A percentile compares a stretch with the other conserved stretches of the same genome.
phyloP scores from a whole-genome alignment of 2,329 filamentous ascomycete species.

The Monilinia fructicola region DNA sequence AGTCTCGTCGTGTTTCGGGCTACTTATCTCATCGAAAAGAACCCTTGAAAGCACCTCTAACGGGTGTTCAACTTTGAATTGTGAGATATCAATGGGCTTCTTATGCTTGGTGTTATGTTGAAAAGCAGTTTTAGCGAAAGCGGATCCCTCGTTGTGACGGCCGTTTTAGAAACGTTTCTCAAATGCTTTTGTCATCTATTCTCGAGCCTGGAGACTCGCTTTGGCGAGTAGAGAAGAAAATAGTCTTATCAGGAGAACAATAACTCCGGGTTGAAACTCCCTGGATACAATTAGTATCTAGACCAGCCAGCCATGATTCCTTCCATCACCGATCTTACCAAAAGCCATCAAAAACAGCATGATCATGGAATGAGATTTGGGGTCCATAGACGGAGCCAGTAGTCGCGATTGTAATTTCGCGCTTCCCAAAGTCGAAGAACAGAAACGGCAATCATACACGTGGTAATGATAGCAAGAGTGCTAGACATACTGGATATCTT shows the following conservation, averaged over 20 bases:
- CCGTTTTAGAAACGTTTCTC: constrained; percentile 44
- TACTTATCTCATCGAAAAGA: not conserved
- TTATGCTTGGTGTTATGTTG: constrained; percentile 40
- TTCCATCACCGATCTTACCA: not conserved
- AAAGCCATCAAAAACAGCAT: not conserved
- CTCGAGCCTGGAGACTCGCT: constrained; percentile 41
- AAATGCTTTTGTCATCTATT: constrained; percentile 42
- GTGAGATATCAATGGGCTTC: constrained; percentile 43
- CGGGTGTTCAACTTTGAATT: constrained; percentile 46
- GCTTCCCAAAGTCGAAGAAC: too few species aligned
- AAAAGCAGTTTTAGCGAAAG: constrained; percentile 42
- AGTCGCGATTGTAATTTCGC: not conserved
- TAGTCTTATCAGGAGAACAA: constrained; percentile 18
- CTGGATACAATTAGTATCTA: not conserved
- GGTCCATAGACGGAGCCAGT: constrained; percentile 1
- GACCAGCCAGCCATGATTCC: not conserved
- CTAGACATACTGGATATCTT: not conserved
- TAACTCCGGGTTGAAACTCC: not conserved
- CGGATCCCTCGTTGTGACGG: constrained; percentile 43
- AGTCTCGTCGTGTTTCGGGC: not conserved
- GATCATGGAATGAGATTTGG: constrained; percentile 8
- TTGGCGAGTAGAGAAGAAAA: constrained; percentile 25
- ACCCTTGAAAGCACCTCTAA: constrained; percentile 32
- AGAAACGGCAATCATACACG: not conserved
- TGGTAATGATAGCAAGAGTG: not conserved